Evolutionary conservation across 345 rosid genomes (phyloP), one percentile per base, ranked within the genome.

Genomic region (Turnera subulata): DNA sequence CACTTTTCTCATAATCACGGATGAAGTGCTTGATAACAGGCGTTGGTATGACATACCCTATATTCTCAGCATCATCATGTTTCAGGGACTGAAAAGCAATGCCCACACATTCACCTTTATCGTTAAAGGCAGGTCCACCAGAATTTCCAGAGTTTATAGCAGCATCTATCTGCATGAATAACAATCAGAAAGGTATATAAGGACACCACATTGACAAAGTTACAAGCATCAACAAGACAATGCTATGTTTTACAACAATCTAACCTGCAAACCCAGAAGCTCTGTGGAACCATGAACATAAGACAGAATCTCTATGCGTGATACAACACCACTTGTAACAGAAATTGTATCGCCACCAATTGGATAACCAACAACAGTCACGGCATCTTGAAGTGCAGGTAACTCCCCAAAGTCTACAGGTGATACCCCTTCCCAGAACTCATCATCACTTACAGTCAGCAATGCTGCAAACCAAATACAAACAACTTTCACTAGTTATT

Each of bases 91-190:
- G 99, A 78, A 93, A 93, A 5, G 97, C 99, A 71, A 93, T 89
- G 40, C 99, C 99, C 1, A 93, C 97, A 72, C 97, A 86, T 56
- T 74, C 76, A 2, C 94, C 97, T 76, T 85, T 82, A 62, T 93
- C 99, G 71, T 76, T 89, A 68, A 89, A 93, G 14, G 99, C 96
- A 59, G 99, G 97, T 17, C 99, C 99, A 50, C 96, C 97, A 58
- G 99, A 93, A 58, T 93, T 93, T 54, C 99, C 99, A 5, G 97
- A 93, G 55, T 93, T 93, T 61, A 93, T 89, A 56, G 99, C 99
- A 46, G 99, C 99, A 74, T 93, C 99, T 26, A 89, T 93, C 99
- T 88, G 76, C 61, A 78, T 57, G 39, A 37, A 11, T 20, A 61
- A 43, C 46, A 53, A 38, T 6, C 7, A 23, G 26, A 49, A 18